Evolutionary conservation across 495 filamentous ascomycete genomes (phyloP), one percentile per base, ranked within the genome.

Genomic region (Trichoderma orchidacearum): DNA sequence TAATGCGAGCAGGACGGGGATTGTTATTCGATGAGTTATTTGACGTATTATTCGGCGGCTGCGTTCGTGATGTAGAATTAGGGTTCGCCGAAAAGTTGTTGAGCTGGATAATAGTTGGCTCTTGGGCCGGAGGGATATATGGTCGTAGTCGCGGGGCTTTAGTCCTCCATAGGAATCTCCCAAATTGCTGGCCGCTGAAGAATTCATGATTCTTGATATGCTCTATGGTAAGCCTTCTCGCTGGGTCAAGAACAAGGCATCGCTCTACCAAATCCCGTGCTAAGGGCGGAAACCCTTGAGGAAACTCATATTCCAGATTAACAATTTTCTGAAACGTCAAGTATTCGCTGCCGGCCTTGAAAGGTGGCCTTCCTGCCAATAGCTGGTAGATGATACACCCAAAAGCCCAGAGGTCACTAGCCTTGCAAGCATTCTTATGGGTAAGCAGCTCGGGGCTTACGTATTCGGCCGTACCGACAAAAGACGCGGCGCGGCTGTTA

Each of bases 361-460:
- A 99, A 0, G 94, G 94, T 13, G 94, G 94, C 50, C 94, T 81
- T 15, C 94, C 94, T 28, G 87, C 87, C 32, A 99, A 73, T 30
- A 99, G 78, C 70, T 99, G 94, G 68, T 95, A 99, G 57, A 99
- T 85, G 59, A 99, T 99, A 69, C 94, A 99, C n/a, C 94, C 94
- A 74, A 97, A 96, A 3, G 94, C 94, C 94, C 94, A 99, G 30
- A 99, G 70, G 67, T 99, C 94, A 64, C 91, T 96, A 21, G 94
- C 90, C 72, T 97, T 99, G 74, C 94, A 95, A 9, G 92, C 93
- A 60, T 89, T 90, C 73, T 97, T 97, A 60, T 96, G 88, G 1
- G 85, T 95, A 59, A 99, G 75, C 30, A 99, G 77, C 63, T 99
- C 94, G 0, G 94, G 94, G 62, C 90, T 96, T 60, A 99, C 94